Evolutionary conservation across 2,329 filamentous ascomycete genomes (phyloP), one percentile per base, ranked within the genome.

Genomic region (Gremmenia infestans): DNA sequence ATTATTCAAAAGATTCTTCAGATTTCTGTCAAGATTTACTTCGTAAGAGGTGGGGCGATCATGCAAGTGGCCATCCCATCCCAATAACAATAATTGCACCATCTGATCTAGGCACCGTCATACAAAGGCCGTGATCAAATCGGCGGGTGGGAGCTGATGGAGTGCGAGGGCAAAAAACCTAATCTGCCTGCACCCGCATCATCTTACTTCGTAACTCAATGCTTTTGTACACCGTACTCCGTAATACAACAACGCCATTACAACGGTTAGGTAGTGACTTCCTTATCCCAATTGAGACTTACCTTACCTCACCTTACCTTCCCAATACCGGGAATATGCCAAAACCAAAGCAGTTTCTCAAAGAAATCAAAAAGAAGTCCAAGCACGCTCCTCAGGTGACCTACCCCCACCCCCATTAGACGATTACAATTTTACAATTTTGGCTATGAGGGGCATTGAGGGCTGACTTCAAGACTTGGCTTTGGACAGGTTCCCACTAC

Each of bases 401-500:
- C 8, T 19, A 25, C 28, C 48, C 19, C n/a, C 9, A 22, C 17
- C 19, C 36, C n/a, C 11, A 22, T 22, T 15, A 36, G 35, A 15
- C 12, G 35, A 23, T 25, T 15, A 11, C 50, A 22, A 22, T 22
- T 22, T 22, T 51, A 32, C 28, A 32, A 8, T 32, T 32, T 4
- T 2, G 28, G 28, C 28, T 32, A 32, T 11, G 8, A 11, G 9
- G 28, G 9, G 28, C 45, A 43, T 28, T 8, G n/a, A 32, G 22
- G 50, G 55, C 43, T 54, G 37, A 22, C 28, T 22, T 22, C 22
- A 22, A 22, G 22, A 22, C 22, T 32, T 32, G 28, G 25, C 6
- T 7, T 32, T 32, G 8, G 36, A 59, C 62, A 85, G 73, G 74
- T 73, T 17, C 81, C 85, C 5, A 76, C 81, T 55, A 82, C 81